phyloP scores from a whole-genome alignment of 2,329 filamentous ascomycete genomes.

The Exserohilum rostratum region DNA sequence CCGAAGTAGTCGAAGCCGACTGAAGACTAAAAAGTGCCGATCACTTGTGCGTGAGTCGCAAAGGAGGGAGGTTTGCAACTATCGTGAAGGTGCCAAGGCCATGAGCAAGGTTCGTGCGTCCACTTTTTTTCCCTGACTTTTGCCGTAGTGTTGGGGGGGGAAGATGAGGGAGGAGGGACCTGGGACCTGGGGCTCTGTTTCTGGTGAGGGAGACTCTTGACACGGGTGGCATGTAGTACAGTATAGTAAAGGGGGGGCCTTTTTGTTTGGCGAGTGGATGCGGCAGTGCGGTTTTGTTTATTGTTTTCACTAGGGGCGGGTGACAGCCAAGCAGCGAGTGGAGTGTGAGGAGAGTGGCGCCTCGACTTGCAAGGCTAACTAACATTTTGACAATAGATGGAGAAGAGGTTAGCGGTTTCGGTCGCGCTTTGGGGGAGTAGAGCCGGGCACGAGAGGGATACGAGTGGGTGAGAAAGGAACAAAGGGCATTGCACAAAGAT shows the following conservation, averaged over 20 bases:
- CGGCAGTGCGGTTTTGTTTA: neutral
- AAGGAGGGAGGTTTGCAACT: slow-evolving; percentile 6
- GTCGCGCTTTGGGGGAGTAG: no score
- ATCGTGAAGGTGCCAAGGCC: slow-evolving; percentile 5
- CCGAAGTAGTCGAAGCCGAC: slow-evolving; percentile 45
- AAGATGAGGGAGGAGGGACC: neutral
- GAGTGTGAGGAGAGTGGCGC: neutral
- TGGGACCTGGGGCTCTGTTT: no score
- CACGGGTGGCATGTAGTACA: no score
- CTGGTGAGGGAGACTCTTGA: no score
- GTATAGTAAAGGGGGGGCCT: no score
- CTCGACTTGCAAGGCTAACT: neutral
- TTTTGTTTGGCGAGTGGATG: slow-evolving; percentile 2
- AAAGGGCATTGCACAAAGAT: no score
- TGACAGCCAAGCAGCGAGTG: neutral
- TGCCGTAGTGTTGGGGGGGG: neutral
- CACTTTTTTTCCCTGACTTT: slow-evolving; percentile 6
- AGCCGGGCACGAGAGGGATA: no score
- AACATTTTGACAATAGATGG: neutral
- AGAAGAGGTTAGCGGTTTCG: no score
- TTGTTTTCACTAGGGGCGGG: neutral
- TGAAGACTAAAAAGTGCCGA: slow-evolving; percentile 25
- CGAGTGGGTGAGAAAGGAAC: no score
- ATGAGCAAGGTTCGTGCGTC: slow-evolving; percentile 13
- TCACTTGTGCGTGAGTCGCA: slow-evolving; percentile 10